Evolutionary conservation across 148 eudicot genomes (phyloP).

Genomic region (Agrostemma githago): DNA sequence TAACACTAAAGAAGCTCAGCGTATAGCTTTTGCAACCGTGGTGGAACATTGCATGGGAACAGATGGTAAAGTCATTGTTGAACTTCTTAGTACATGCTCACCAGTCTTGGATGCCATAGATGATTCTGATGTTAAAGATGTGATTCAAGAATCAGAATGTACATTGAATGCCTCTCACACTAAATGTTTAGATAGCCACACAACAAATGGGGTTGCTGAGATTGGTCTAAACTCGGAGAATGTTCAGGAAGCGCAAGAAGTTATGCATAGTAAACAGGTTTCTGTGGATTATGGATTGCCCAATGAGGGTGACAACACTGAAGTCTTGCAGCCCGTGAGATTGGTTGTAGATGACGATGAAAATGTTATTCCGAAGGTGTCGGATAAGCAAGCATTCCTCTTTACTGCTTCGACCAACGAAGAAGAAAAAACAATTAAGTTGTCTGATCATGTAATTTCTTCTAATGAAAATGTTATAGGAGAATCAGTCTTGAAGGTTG

Average conservation of each 20-base stretch:
- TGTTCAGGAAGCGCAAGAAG: slow-evolving; percentile 2
- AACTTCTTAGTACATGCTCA: slow-evolving; percentile 5
- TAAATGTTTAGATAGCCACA: slow-evolving; percentile 23
- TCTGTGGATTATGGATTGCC: slow-evolving; percentile 1
- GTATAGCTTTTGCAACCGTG: slow-evolving; percentile 10
- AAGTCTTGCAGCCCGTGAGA: not conserved
- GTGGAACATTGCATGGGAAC: slow-evolving; percentile 11
- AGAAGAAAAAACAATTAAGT: not conserved
- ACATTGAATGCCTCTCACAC: slow-evolving; percentile 5
- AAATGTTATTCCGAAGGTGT: not conserved
- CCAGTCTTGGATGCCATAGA: slow-evolving; percentile 20
- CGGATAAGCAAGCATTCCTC: not conserved
- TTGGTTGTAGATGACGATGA: slow-evolving; percentile 7
- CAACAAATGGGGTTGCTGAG: slow-evolving; percentile 19
- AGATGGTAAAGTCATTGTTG: slow-evolving; percentile 10
- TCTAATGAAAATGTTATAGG: slow-evolving; percentile 16
- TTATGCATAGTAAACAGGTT: slow-evolving; percentile 2
- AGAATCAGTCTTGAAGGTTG: slow-evolving; percentile 15
- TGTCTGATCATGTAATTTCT: not conserved
- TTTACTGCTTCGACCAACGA: not conserved
- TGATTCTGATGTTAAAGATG: slow-evolving; percentile 18
- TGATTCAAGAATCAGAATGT: slow-evolving; percentile 16
- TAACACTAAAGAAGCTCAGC: slow-evolving; percentile 2
- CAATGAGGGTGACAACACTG: not conserved
- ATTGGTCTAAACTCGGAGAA: slow-evolving; percentile 10